Evolutionary conservation across 2,329 filamentous ascomycete genomes (phyloP).

Genomic region (Exophiala calicioides): DNA sequence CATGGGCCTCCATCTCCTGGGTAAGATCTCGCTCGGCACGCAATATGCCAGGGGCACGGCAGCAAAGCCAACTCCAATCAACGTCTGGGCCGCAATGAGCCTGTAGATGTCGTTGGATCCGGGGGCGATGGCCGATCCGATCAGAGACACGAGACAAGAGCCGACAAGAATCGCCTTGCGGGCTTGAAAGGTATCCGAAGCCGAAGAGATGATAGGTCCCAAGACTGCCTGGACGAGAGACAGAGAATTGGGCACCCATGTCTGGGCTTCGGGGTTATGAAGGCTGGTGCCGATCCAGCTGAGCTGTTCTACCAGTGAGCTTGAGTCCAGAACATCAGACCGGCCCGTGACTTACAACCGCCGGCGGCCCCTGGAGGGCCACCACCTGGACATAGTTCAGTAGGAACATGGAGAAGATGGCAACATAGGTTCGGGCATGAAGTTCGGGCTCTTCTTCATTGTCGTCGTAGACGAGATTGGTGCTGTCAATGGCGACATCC

Average conservation of each 20-base stretch:
- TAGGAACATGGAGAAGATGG: conserved; percentile 25
- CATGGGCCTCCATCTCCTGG: conserved; percentile 29
- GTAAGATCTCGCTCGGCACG: conserved; percentile 28
- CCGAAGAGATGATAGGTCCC: conserved; percentile 22
- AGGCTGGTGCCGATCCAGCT: conserved; percentile 21
- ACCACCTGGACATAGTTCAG: conserved; percentile 25
- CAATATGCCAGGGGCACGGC: conserved; percentile 25
- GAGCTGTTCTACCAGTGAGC: conserved; percentile 10
- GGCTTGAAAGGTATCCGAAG: conserved; percentile 29
- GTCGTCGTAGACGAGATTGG: conserved; percentile 23
- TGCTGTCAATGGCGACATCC: conserved; percentile 7
- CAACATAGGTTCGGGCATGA: conserved; percentile 25
- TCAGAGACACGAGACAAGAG: conserved; percentile 16
- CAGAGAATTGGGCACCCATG: conserved; percentile 27
- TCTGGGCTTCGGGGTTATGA: conserved; percentile 19
- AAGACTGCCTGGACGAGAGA: conserved; percentile 29
- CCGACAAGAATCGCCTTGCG: conserved; percentile 26
- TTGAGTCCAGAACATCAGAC: too few relatives aligned
- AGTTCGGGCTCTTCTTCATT: conserved; percentile 27
- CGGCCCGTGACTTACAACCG: conserved; percentile 29
- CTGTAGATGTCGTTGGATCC: conserved; percentile 23
- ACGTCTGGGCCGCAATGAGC: conserved; percentile 24
- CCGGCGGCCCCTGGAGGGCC: conserved; percentile 25
- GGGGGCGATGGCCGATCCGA: conserved; percentile 26
- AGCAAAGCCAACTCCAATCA: conserved; percentile 28